Evolutionary conservation across 768 basidiomycete genomes (phyloP), one percentile per base, ranked within the genome.

Genomic region (Russula olivacea): DNA sequence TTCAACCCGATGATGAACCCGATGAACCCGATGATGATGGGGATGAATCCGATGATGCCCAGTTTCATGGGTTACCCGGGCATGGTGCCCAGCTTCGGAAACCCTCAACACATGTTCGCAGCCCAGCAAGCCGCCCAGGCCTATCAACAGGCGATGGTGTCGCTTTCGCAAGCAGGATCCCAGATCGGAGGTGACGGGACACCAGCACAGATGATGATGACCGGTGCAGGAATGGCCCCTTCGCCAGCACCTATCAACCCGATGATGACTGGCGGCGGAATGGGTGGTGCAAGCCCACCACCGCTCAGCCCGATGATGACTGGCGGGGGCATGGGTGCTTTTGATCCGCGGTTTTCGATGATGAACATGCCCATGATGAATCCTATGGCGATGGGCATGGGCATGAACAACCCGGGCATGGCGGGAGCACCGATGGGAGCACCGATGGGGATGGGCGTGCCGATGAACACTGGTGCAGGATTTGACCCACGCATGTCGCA

Each of bases 101-200:
- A 85, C 69, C 88, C 87, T 30, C 89, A 90, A 64, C 89, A 91
- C 68, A 83, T 92, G 84, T 88, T 89, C 70, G 91, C 89, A 5
- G 91, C 92, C 17, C 89, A 90, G 65, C 88, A 90, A 69, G 89
- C 89, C 8, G 79, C 87, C 40, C 88, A 91, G 69, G 91, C 92
- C 0, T 93, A 93, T 74, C 91, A 92, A 71, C 89, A 91, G 71
- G 89, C 90, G 21, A 92, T 92, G 90, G 83, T 89, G 80, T 83
- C 86, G 19, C 88, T 86, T 69, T 90, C 89, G 14, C 76, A 79
- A 15, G 83, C 84, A n/a, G 90, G 88, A 36, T 88, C 86, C 3
- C 87, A 89, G 65, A 76, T 78, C 45, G 86, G 83, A n/a, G 87
- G 81, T 4, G 81, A 80, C 38, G 74, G 71, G 7, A 49, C 68